phyloP scores from a whole-genome alignment of 1,139 yeast genomes.

The Insectozyma bohioensis region DNA sequence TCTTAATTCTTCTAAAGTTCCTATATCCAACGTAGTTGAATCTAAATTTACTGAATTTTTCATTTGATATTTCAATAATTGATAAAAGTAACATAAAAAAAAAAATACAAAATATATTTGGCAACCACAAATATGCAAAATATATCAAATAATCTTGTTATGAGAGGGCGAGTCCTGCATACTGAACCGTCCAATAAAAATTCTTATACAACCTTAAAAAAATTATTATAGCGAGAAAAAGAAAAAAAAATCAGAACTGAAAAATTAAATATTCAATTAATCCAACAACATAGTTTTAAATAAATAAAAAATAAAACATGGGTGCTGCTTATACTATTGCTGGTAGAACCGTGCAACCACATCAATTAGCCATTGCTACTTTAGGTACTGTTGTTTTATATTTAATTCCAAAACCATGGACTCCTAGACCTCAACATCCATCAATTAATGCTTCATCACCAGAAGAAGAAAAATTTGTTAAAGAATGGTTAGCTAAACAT shows the following conservation, averaged over 20 bases:
- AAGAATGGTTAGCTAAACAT: slow-evolving; percentile 43
- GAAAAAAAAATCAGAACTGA: too few relatives aligned
- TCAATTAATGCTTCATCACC: slow-evolving; percentile 74
- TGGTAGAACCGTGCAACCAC: slow-evolving; percentile 76
- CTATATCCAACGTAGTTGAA: slow-evolving; percentile 13
- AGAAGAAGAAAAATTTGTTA: slow-evolving; percentile 82
- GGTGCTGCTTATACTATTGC: slow-evolving; percentile 78
- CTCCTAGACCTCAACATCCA: slow-evolving; percentile 59
- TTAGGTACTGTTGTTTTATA: slow-evolving; percentile 59
- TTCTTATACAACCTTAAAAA: not conserved
- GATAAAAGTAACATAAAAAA: too few relatives aligned
- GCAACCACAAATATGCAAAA: slow-evolving; percentile 7
- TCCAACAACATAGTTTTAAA: too few relatives aligned
- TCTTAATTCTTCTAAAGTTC: slow-evolving; percentile 15
- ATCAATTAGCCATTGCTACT: slow-evolving; percentile 69
- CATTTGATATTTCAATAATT: slow-evolving; percentile 9
- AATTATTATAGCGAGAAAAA: slow-evolving; percentile 1
- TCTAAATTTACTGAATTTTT: slow-evolving; percentile 8
- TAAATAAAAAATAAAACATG: slow-evolving; percentile 41
- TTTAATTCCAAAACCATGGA: slow-evolving; percentile 74
- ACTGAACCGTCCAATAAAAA: slow-evolving; percentile 1
- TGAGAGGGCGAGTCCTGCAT: not conserved
- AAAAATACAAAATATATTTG: slow-evolving; percentile 1
- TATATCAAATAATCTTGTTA: not conserved
- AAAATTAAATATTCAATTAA: too few relatives aligned